Base-by-base conservation (phyloP, 768 basidiomycete species). In the Leccinum boreale region DNA sequence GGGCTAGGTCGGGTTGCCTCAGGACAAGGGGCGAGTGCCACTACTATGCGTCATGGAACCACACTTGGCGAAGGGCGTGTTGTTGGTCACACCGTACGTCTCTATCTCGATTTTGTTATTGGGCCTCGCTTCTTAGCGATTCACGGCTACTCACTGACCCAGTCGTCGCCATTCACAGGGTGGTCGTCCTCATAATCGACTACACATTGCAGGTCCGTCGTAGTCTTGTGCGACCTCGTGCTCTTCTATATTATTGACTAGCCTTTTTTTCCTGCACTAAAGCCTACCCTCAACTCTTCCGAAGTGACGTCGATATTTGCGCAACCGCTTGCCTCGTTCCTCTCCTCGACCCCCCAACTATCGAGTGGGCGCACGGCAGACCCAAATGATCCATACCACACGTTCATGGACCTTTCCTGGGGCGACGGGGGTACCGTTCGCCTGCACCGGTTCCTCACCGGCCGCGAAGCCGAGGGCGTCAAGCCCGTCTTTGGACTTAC, bases 401-500 rank as follows among this genome's bases (percentile, higher is more conserved):
- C 85, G 0, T 84, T 77, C 50, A 73, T 64, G 24, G 92, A 94
- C 64, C 65, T 79, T 29, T 67, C 73, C 12, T 81, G 78, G 69
- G 69, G 71, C n/a, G 75, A 77, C 21, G 73, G 76, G 8, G 71
- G 68, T 7, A 55, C 64, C 3, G 14, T 68, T 17, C 83, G 91
- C 23, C 78, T 85, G 61, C 93, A 95, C 72, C 76, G 79, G 17
- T 96, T 96, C 75, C 77, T 94, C 52, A 96, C 93, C 1, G 94
- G 94, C 0, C 77, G 92, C 44, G 93, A 96, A 68, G 84, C 81
- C 3, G 85, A 86, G 14, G 92, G 93, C 0, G 82, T 92, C 14
- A 94, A 92, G 65, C 93, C 93, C n/a, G 83, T 95, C 0, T 91
- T 85, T 62, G 93, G 93, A 8, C 73, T 96, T 9, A 96, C 93